These are phyloP conservation scores for Citrus glauca DNA, from an alignment of 345 rosid species.

Conservation along the genomic window DNA sequence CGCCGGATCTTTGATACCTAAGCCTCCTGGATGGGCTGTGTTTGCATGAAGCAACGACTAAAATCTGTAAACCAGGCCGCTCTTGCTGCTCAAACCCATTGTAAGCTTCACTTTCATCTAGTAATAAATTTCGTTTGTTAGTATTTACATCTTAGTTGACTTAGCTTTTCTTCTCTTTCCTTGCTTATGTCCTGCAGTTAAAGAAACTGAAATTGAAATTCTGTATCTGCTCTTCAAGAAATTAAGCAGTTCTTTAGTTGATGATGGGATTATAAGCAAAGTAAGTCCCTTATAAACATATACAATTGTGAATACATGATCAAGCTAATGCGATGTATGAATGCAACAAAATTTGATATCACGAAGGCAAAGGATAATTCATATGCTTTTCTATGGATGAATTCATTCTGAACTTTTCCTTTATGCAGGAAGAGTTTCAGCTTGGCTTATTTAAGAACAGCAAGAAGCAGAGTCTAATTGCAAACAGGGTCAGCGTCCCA, in stretches of 20 bases:
- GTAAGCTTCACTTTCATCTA: conserved; percentile 4
- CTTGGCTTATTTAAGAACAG: conserved; percentile 57
- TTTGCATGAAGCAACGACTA: conserved; percentile 20
- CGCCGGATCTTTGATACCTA: not conserved
- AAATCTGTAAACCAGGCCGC: conserved; percentile 11
- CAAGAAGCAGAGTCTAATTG: conserved; percentile 43
- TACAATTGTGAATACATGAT: not conserved
- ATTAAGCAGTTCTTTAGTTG: conserved; percentile 49
- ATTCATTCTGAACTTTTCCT: not conserved
- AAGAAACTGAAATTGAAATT: conserved; percentile 49
- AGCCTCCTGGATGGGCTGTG: conserved; percentile 25
- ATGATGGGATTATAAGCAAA: conserved; percentile 62
- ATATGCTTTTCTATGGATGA: not conserved
- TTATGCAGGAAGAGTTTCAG: conserved; percentile 66
- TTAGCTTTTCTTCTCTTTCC: not conserved
- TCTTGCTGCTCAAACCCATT: conserved; percentile 34
- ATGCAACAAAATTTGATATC: not conserved
- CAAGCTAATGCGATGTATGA: not conserved
- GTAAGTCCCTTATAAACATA: conserved; percentile 23
- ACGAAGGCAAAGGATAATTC: not conserved
- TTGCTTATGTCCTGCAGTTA: conserved; percentile 37
- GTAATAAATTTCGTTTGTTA: not conserved
- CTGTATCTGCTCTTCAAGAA: conserved; percentile 54
- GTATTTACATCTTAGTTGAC: not conserved
- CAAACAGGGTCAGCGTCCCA: conserved; percentile 35